phyloP scores from a whole-genome alignment of 805 yeast genomes.

The Nematodospora valgi region DNA sequence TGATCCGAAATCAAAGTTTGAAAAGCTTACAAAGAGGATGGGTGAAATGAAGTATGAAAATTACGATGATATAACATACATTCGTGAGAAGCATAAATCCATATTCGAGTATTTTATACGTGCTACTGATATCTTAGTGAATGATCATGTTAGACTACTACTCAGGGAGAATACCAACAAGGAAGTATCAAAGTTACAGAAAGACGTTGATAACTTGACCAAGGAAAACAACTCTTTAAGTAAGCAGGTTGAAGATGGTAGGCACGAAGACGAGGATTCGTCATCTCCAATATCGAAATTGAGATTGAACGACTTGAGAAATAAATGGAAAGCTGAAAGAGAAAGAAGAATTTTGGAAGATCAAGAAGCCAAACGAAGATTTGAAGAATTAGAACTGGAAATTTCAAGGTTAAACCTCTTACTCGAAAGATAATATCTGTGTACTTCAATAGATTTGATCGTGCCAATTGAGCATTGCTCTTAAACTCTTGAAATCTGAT shows the following conservation, averaged over 20 bases:
- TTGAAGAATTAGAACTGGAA: slow-evolving; percentile 54
- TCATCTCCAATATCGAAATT: slow-evolving; percentile 39
- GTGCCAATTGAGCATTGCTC: no score
- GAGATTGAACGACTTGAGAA: slow-evolving; percentile 59
- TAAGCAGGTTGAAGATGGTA: no score
- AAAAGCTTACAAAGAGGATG: slow-evolving; percentile 3
- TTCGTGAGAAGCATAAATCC: slow-evolving; percentile 40
- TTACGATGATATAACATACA: slow-evolving; percentile 17
- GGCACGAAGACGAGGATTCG: background rate
- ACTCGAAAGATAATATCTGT: background rate
- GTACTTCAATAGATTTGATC: no score
- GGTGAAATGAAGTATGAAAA: slow-evolving; percentile 8
- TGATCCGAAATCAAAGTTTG: slow-evolving; percentile 53
- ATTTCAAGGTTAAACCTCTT: slow-evolving; percentile 33
- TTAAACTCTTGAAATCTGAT: no score
- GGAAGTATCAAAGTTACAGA: slow-evolving; percentile 13
- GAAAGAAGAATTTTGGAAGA: slow-evolving; percentile 65
- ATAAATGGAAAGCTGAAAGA: slow-evolving; percentile 66
- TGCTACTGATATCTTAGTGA: slow-evolving; percentile 56
- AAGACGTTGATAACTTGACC: slow-evolving; percentile 2
- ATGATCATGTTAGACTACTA: slow-evolving; percentile 47
- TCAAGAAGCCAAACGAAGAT: slow-evolving; percentile 49
- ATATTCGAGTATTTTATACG: slow-evolving; percentile 54
- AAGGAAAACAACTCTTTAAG: slow-evolving; percentile 7
- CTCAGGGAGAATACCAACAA: slow-evolving; percentile 24